Percentiles rank a stretch among this genome's conserved stretches.
Conservation (phyloP, 1,139 yeast species). For the Candida labiduridarum region DNA sequence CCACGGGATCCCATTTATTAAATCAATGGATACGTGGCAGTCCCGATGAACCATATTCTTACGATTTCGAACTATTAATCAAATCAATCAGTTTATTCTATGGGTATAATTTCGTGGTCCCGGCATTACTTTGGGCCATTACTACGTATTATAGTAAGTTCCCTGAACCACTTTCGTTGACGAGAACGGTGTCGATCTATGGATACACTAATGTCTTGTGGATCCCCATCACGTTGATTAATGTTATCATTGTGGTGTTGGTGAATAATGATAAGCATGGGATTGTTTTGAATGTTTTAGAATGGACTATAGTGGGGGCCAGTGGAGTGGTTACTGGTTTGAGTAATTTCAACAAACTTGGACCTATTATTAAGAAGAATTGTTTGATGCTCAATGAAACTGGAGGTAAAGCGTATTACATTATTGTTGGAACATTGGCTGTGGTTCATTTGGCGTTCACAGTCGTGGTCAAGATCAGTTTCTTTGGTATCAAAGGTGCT, state of each 20-base stretch:
- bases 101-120: slow-evolving; percentile 71
- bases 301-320: slow-evolving; percentile 49
- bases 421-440: slow-evolving; percentile 30
- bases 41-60: slow-evolving; percentile 48
- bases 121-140: slow-evolving; percentile 52
- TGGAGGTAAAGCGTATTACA: slow-evolving; percentile 20
- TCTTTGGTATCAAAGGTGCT: slow-evolving; percentile 39
- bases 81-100: slow-evolving; percentile 68
- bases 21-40: slow-evolving; percentile 48
- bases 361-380: slow-evolving; percentile 42
- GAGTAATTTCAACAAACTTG: slow-evolving; percentile 47
- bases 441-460: slow-evolving; percentile 47
- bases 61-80: slow-evolving; percentile 63
- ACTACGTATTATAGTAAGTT: slow-evolving; percentile 49
- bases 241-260: slow-evolving; percentile 49
- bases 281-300: slow-evolving; percentile 35
- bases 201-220: slow-evolving; percentile 81
- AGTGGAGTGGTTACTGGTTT: slow-evolving; percentile 54
- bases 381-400: slow-evolving; percentile 31
- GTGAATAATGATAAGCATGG: slow-evolving; percentile 40
- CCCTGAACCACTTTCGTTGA: slow-evolving; percentile 40
- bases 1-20: slow-evolving; percentile 54
- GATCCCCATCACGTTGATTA: slow-evolving; percentile 73
- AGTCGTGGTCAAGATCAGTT: slow-evolving; percentile 49
- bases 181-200: slow-evolving; percentile 59